phyloP scores from a whole-genome alignment of 768 basidiomycete genomes.

The Tricholoma furcatifolium region DNA sequence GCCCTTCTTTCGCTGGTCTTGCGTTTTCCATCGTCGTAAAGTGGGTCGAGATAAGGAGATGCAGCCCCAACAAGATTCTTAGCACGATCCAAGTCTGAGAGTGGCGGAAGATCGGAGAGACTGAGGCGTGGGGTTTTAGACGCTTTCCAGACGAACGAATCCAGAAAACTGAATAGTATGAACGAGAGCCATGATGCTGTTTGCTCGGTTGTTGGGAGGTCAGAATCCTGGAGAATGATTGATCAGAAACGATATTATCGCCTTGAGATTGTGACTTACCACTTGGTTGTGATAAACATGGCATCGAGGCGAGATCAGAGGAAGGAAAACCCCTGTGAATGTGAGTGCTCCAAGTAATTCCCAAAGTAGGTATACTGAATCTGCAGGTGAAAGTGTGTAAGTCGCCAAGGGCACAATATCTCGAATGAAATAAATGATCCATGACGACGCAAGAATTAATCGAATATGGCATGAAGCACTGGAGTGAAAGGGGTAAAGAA shows the following conservation, averaged over 20 bases:
- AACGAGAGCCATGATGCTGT: conserved; percentile 43
- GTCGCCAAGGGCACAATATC: conserved; percentile 61
- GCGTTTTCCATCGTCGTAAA: conserved; percentile 15
- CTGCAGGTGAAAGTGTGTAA: conserved; percentile 44
- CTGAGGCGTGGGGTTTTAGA: conserved; percentile 42
- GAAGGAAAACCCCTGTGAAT: conserved; percentile 45
- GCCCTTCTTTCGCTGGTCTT: conserved; percentile 33
- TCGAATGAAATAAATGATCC: conserved; percentile 47
- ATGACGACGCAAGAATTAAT: conserved; percentile 3
- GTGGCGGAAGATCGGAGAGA: conserved; percentile 52
- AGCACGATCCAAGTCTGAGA: conserved; percentile 57
- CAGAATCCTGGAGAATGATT: conserved; percentile 26
- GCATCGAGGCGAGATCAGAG: conserved; percentile 51
- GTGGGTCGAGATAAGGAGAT: conserved; percentile 20
- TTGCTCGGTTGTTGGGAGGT: conserved; percentile 43
- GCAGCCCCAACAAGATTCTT: conserved; percentile 20
- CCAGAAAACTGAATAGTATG: conserved; percentile 49
- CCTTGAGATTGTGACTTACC: conserved; percentile 10
- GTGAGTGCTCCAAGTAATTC: conserved; percentile 43
- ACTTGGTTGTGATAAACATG: conserved; percentile 57
- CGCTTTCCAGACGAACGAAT: conserved; percentile 46
- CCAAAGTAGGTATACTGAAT: conserved; percentile 52
- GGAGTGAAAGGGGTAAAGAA: conserved; percentile 4
- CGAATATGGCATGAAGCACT: conserved; percentile 4
- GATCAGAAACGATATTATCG: background rate